phyloP scores from a whole-genome alignment of 768 basidiomycete genomes.

The Tephrocybe sp. region DNA sequence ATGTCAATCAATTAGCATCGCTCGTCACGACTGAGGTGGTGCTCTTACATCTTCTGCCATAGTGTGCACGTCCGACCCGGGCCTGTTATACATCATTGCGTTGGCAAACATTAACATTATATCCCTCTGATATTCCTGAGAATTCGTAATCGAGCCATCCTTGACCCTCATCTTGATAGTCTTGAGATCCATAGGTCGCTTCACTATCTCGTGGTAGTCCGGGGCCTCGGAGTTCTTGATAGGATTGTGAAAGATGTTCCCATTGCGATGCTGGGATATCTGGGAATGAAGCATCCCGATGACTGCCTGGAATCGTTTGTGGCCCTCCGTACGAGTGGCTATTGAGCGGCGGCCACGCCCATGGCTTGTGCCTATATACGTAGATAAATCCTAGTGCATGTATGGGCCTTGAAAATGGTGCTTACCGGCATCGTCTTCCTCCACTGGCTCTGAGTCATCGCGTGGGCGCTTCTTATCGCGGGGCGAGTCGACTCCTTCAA shows the following conservation, averaged over 20 bases:
- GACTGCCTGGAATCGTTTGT: slow-evolving; percentile 78
- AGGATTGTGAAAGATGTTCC: slow-evolving; percentile 88
- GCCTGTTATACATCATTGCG: slow-evolving; percentile 95
- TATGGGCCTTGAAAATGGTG: background rate
- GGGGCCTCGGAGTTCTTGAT: slow-evolving; percentile 88
- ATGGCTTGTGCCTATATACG: slow-evolving; percentile 28
- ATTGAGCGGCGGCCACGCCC: slow-evolving; percentile 27
- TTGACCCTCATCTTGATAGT: slow-evolving; percentile 86
- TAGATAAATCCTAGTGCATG: background rate
- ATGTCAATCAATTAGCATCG: slow-evolving; percentile 3
- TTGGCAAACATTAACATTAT: slow-evolving; percentile 95
- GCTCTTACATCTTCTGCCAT: slow-evolving; percentile 88
- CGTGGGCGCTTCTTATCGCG: slow-evolving; percentile 58
- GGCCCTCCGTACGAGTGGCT: slow-evolving; percentile 42
- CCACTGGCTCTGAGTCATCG: slow-evolving; percentile 68
- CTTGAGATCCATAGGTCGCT: slow-evolving; percentile 94
- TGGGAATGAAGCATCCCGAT: slow-evolving; percentile 80
- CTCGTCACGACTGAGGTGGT: too few relatives aligned
- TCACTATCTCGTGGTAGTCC: slow-evolving; percentile 90
- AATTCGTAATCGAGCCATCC: slow-evolving; percentile 78
- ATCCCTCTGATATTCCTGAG: slow-evolving; percentile 88
- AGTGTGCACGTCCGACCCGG: slow-evolving; percentile 78
- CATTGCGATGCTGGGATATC: slow-evolving; percentile 84
- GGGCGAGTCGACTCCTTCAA: slow-evolving; percentile 44
- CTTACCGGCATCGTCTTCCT: slow-evolving; percentile 63